Evolutionary conservation across 2,329 filamentous ascomycete genomes (phyloP).

Genomic region (Fusarium annulatum): DNA sequence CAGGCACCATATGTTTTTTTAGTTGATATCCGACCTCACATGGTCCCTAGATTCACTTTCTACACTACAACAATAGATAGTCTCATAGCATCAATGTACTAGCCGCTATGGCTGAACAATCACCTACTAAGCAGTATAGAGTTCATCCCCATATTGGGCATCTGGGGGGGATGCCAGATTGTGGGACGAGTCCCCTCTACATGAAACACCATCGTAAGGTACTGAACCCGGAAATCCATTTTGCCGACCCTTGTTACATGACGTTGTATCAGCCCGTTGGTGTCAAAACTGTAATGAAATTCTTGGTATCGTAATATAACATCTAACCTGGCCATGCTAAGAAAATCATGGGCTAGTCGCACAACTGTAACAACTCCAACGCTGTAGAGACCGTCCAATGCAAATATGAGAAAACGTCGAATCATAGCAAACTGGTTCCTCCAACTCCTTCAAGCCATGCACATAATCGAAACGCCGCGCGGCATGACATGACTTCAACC

Average conservation of each 20-base stretch:
- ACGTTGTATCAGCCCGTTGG: constrained; percentile 11
- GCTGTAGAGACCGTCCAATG: constrained; percentile 25
- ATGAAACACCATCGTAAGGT: constrained; percentile 37
- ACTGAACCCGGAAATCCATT: constrained; percentile 19
- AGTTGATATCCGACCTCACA: constrained; percentile 41
- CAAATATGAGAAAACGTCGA: constrained; percentile 9
- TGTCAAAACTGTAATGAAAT: constrained; percentile 12
- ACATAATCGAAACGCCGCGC: constrained; percentile 4
- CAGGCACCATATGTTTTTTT: constrained; percentile 35
- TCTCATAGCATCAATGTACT: constrained; percentile 28
- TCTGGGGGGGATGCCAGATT: neutral
- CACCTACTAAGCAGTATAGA: neutral
- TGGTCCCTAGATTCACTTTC: constrained; percentile 33
- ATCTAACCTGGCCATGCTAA: constrained; percentile 15
- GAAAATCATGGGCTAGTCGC: constrained; percentile 1
- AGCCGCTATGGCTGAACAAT: constrained; percentile 22
- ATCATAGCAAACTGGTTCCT: neutral
- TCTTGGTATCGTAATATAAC: constrained; percentile 38
- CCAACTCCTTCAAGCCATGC: constrained; percentile 11
- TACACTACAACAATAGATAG: constrained; percentile 28
- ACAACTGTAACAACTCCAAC: constrained; percentile 12
- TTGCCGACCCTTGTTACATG: constrained; percentile 28
- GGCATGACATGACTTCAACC: neutral
- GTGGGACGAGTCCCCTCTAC: constrained; percentile 27
- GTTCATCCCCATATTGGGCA: neutral